phyloP scores from a whole-genome alignment of 192 early-diverging fungal species.

The Coemansia sp. region DNA sequence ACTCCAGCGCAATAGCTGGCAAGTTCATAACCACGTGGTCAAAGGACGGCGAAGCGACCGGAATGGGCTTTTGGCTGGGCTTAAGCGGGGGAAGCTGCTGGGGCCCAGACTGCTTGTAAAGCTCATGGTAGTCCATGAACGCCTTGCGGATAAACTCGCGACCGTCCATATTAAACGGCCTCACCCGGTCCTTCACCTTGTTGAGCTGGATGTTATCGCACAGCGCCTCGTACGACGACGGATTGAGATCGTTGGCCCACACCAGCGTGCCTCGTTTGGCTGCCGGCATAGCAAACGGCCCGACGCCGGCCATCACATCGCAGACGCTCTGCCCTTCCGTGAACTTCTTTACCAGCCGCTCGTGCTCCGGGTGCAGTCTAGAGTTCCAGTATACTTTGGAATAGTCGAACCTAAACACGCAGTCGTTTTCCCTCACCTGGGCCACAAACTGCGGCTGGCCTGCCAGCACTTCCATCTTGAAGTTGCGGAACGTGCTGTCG shows the following conservation, averaged over 20 bases:
- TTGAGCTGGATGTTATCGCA: conserved; percentile 79
- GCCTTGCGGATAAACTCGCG: conserved; percentile 83
- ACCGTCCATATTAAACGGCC: conserved; percentile 86
- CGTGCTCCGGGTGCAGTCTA: conserved; percentile 90
- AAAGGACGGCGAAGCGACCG: conserved; percentile 57
- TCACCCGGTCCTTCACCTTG: conserved; percentile 72
- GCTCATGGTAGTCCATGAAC: conserved; percentile 60
- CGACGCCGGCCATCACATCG: conserved; percentile 98
- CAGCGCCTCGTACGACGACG: conserved; percentile 77
- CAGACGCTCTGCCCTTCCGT: conserved; percentile 69
- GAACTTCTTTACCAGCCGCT: conserved; percentile 82
- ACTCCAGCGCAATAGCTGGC: conserved; percentile 94
- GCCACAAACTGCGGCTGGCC: conserved; percentile 85
- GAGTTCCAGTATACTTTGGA: conserved; percentile 99
- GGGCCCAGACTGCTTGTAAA: conserved; percentile 1
- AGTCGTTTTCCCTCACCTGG: conserved; percentile 85
- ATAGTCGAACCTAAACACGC: conserved; percentile 90
- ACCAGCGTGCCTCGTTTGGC: conserved; percentile 79
- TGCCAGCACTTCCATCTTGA: conserved; percentile 95
- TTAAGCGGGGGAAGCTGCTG: conserved; percentile 16
- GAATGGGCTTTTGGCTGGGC: conserved; percentile 14
- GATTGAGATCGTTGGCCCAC: conserved; percentile 98
- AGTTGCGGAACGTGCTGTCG: conserved; percentile 93
- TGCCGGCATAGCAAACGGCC: conserved; percentile 93
- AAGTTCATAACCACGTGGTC: conserved; percentile 99